These are phyloP conservation scores for Blastocystis sp. DNA, from an alignment of 352 stramenopile genomes.

Conservation along the genomic window DNA sequence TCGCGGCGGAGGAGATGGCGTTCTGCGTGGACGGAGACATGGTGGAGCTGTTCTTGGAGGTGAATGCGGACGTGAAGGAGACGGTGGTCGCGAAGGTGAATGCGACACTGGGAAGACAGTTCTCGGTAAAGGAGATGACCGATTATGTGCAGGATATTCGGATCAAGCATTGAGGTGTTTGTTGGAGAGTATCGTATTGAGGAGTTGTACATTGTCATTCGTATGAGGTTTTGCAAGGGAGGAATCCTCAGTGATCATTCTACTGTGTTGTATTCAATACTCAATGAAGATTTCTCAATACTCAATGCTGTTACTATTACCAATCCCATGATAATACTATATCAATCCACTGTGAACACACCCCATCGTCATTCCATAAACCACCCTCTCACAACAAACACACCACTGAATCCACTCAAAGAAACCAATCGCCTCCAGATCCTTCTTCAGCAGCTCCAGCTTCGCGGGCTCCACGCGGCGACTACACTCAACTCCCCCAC, in stretches of 20 bases:
- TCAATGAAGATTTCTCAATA: too few species aligned
- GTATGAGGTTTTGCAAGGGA: too few species aligned
- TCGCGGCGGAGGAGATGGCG: neutral
- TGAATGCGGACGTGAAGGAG: neutral
- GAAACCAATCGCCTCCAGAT: constrained; percentile 53
- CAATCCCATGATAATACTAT: too few species aligned
- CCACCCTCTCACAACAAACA: constrained; percentile 19
- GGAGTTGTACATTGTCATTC: too few species aligned
- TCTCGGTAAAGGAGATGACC: neutral
- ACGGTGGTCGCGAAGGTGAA: neutral
- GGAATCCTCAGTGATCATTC: too few species aligned
- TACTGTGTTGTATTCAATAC: too few species aligned
- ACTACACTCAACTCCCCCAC: neutral
- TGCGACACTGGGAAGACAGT: neutral
- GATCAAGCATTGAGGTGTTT: constrained; percentile 28
- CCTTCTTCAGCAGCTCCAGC: constrained; percentile 18
- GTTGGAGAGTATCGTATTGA: too few species aligned
- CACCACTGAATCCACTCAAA: constrained; percentile 41
- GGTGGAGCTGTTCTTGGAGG: constrained; percentile 38
- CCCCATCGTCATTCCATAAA: neutral
- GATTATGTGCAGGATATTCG: constrained; percentile 32
- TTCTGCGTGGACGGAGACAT: constrained; percentile 29
- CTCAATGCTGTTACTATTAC: too few species aligned
- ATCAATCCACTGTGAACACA: too few species aligned
- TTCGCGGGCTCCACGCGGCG: constrained; percentile 16